A percentile compares a stretch with the other conserved stretches of the same genome.
phyloP scores from a whole-genome alignment of 2,329 filamentous ascomycete species.

The Monosporascus ibericus region DNA sequence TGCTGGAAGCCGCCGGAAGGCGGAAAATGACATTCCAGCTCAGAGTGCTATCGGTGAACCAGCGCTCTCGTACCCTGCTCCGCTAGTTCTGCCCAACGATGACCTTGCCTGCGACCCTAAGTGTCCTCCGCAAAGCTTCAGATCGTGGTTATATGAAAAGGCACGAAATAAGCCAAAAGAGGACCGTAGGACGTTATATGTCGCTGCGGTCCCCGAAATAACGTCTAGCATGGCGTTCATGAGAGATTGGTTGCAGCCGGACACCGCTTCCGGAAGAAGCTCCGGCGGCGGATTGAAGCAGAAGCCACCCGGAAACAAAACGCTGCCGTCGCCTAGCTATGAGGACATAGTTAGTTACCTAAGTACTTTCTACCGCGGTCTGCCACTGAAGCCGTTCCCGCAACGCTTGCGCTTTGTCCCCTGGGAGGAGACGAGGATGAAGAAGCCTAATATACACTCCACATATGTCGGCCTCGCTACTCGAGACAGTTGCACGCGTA shows the following conservation, averaged over 20 bases:
- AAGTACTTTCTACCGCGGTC: slow-evolving; percentile 44
- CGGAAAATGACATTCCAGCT: no score
- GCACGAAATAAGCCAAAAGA: slow-evolving; percentile 43
- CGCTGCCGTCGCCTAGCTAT: slow-evolving; percentile 15
- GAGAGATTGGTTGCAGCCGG: slow-evolving; percentile 34
- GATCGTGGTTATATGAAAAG: slow-evolving; percentile 40
- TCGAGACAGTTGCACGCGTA: slow-evolving; percentile 33
- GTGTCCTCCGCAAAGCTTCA: slow-evolving; percentile 44
- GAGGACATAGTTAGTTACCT: slow-evolving; percentile 32
- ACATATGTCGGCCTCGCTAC: slow-evolving; percentile 40
- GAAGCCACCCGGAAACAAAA: not conserved
- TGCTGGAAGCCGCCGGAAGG: not conserved
- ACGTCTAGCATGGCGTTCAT: slow-evolving; percentile 30
- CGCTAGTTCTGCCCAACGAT: slow-evolving; percentile 54
- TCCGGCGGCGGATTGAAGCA: not conserved
- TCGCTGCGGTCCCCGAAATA: slow-evolving; percentile 40
- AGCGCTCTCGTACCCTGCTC: slow-evolving; percentile 42
- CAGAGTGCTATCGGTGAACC: no score
- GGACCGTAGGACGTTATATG: slow-evolving; percentile 45
- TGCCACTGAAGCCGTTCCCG: slow-evolving; percentile 41
- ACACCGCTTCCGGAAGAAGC: not conserved
- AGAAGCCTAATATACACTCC: slow-evolving; percentile 9
- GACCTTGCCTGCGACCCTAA: slow-evolving; percentile 49
- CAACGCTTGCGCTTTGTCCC: slow-evolving; percentile 36
- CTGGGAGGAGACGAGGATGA: slow-evolving; percentile 34